These are phyloP conservation scores for Hirsutella rhossiliensis DNA, from an alignment of 2,329 filamentous ascomycete genomes.

Conservation along the genomic window DNA sequence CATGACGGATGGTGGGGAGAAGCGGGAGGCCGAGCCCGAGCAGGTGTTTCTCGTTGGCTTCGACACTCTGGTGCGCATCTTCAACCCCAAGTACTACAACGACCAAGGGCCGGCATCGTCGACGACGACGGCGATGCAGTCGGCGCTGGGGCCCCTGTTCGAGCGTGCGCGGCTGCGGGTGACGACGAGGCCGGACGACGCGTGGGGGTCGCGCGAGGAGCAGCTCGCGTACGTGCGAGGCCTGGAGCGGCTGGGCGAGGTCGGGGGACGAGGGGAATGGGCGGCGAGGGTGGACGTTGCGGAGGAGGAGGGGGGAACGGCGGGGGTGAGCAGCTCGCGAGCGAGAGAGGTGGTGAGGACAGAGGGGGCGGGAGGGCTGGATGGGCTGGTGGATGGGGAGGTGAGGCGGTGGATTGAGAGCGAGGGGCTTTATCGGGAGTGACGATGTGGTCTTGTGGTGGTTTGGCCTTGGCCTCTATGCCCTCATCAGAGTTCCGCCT, in stretches of 20 bases:
- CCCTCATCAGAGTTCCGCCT: no score
- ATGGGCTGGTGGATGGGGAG: constrained; percentile 39
- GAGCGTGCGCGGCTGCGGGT: constrained; percentile 48
- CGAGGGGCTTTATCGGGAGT: constrained; percentile 40
- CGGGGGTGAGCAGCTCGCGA: constrained; percentile 46
- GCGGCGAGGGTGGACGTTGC: constrained; percentile 47
- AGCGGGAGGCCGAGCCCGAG: constrained; percentile 13
- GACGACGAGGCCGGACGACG: constrained; percentile 47
- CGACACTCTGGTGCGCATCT: constrained; percentile 63
- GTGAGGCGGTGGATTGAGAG: constrained; percentile 47
- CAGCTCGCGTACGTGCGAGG: constrained; percentile 38
- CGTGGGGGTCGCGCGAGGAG: constrained; percentile 37
- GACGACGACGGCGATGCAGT: constrained; percentile 25
- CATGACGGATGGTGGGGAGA: no score
- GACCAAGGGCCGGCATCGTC: not conserved
- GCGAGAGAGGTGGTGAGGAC: constrained; percentile 44
- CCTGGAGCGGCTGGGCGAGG: constrained; percentile 18
- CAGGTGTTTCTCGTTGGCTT: constrained; percentile 65
- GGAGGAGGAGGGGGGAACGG: constrained; percentile 26
- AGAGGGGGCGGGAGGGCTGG: constrained; percentile 29
- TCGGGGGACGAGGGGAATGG: constrained; percentile 34
- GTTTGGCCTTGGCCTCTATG: no score
- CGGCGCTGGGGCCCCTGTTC: constrained; percentile 52
- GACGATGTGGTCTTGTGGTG: not conserved
- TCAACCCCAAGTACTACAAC: constrained; percentile 60